Percentiles rank a stretch among this genome's conserved stretches.
Conservation (phyloP, 768 basidiomycete species). For the Phlebiopsis flavidoalba region DNA sequence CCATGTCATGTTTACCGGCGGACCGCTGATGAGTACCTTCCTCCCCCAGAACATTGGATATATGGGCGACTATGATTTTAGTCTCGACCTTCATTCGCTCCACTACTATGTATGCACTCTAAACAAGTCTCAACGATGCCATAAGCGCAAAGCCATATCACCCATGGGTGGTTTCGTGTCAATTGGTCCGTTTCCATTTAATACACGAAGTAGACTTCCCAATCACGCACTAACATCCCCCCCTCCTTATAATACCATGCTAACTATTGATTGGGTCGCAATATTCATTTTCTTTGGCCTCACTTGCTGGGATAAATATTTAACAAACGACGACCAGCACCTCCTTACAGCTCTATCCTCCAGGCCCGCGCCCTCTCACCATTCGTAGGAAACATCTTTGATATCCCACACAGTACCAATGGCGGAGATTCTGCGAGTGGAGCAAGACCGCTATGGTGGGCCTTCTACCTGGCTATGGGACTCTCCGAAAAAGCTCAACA, state of each 20-base stretch:
- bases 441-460: conserved; percentile 25
- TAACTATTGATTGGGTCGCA: neutral
- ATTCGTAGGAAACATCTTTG: conserved; percentile 1
- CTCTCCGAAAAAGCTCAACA: neutral
- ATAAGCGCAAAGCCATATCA: too few species aligned
- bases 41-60: too few species aligned
- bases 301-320: neutral
- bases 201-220: neutral
- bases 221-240: neutral
- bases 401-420: conserved; percentile 14
- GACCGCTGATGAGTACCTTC: too few species aligned
- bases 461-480: neutral
- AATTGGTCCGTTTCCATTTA: neutral
- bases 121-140: too few species aligned
- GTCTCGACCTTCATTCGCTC: too few species aligned
- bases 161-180: too few species aligned
- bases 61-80: too few species aligned
- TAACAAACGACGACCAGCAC: neutral
- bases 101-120: too few species aligned
- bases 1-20: too few species aligned
- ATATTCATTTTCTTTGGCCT: neutral
- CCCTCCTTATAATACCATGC: neutral
- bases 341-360: conserved; percentile 10
- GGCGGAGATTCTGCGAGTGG: conserved; percentile 22
- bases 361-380: conserved; percentile 6